Conservation (phyloP, 257 asterid species). For the Nicotiana undulata region DNA sequence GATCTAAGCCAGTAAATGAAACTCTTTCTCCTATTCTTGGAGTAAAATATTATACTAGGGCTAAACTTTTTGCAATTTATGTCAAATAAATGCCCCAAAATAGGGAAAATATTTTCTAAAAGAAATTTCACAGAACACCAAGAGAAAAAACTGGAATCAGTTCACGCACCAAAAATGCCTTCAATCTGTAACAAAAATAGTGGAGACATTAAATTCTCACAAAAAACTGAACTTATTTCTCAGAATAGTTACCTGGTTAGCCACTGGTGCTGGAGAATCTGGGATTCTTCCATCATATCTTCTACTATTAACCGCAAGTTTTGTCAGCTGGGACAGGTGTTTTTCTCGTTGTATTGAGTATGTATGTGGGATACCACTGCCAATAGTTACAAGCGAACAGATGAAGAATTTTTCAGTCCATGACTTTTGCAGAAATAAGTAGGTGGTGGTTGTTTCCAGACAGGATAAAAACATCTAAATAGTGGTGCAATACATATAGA, state of each 20-base stretch:
- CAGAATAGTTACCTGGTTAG: slow-evolving; percentile 59
- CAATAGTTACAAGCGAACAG: slow-evolving; percentile 9
- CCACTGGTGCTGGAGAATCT: slow-evolving; percentile 75
- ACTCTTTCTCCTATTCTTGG: neutral
- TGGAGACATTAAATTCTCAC: neutral
- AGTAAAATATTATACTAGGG: neutral
- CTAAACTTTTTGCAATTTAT: neutral
- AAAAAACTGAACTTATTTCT: neutral
- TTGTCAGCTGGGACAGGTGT: slow-evolving; percentile 59
- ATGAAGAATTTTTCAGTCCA: neutral
- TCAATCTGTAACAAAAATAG: neutral
- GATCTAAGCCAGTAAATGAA: neutral
- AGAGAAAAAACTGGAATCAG: neutral
- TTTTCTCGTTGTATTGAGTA: slow-evolving; percentile 69
- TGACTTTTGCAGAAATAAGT: neutral
- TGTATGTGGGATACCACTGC: slow-evolving; percentile 79
- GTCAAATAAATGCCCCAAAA: neutral
- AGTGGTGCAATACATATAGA: neutral
- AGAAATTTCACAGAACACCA: neutral
- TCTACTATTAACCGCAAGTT: slow-evolving; percentile 68
- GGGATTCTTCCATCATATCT: slow-evolving; percentile 80
- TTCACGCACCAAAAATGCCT: neutral
- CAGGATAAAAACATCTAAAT: neutral
- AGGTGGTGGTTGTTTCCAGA: neutral
- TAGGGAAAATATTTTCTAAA: neutral